Conservation (phyloP, 2,329 filamentous ascomycete genomes). For the Thielaviopsis ethacetica region DNA sequence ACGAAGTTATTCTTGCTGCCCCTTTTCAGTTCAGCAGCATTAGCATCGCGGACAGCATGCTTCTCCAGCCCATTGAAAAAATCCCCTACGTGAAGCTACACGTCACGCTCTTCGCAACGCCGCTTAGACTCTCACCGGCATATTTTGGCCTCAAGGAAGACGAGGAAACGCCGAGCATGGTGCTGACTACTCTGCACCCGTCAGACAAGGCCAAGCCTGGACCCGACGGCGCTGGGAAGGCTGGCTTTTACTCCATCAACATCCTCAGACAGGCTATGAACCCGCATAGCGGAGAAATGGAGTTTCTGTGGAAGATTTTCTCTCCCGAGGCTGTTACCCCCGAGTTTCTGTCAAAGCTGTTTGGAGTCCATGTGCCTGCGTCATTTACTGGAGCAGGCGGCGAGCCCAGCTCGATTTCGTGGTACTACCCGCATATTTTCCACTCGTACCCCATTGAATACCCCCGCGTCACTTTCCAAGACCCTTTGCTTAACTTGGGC, state of each 20-base stretch:
- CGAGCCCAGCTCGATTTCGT: constrained; percentile 40
- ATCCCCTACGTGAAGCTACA: constrained; percentile 80
- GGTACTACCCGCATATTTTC: constrained; percentile 66
- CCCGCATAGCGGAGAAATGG: constrained; percentile 33
- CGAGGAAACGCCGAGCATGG: constrained; percentile 48
- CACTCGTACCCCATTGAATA: constrained; percentile 70
- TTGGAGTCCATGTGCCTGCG: constrained; percentile 31
- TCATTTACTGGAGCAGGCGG: constrained; percentile 22
- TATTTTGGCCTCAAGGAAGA: constrained; percentile 53
- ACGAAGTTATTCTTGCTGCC: constrained; percentile 67
- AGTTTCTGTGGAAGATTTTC: constrained; percentile 51
- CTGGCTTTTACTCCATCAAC: constrained; percentile 76
- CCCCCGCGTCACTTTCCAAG: constrained; percentile 79
- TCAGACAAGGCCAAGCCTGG: constrained; percentile 35
- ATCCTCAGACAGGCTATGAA: constrained; percentile 50
- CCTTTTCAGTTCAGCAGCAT: constrained; percentile 73
- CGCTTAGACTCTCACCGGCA: constrained; percentile 48
- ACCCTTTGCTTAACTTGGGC: constrained; percentile 48
- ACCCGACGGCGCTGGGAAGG: constrained; percentile 46
- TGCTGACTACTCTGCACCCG: constrained; percentile 66
- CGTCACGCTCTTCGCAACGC: constrained; percentile 76
- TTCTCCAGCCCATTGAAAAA: constrained; percentile 52
- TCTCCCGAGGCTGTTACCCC: constrained; percentile 37
- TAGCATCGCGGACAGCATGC: constrained; percentile 42
- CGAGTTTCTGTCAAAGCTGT: constrained; percentile 34